These are phyloP conservation scores for Serendipita sp. DNA, from an alignment of 1,284 basidiomycete genomes.

Conservation along the genomic window DNA sequence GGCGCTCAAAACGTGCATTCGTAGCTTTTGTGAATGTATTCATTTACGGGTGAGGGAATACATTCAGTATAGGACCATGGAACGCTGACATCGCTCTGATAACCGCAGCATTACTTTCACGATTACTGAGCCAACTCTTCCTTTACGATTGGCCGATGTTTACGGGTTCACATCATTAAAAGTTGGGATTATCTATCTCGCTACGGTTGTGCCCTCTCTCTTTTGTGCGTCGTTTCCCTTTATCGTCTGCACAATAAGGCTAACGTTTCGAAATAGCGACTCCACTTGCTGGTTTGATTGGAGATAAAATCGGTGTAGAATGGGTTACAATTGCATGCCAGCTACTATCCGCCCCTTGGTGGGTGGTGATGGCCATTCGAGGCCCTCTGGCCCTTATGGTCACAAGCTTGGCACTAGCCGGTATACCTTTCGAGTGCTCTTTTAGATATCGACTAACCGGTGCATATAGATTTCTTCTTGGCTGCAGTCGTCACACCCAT, in stretches of 20 bases:
- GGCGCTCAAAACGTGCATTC: constrained; percentile 40
- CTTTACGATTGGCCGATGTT: constrained; percentile 44
- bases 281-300: constrained; percentile 43
- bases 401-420: constrained; percentile 38
- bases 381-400: constrained; percentile 46
- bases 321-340: constrained; percentile 39
- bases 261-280: constrained; percentile 30
- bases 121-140: constrained; percentile 48
- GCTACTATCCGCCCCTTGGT: constrained; percentile 50
- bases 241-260: not conserved
- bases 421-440: constrained; percentile 24
- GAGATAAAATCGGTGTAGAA: constrained; percentile 49
- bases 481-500: constrained; percentile 43
- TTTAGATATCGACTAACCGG: not conserved
- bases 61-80: not conserved
- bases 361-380: constrained; percentile 40
- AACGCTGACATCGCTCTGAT: not conserved
- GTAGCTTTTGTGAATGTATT: constrained; percentile 38
- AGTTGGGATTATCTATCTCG: constrained; percentile 60
- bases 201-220: constrained; percentile 51
- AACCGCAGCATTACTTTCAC: constrained; percentile 35
- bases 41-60: constrained; percentile 40
- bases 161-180: constrained; percentile 47
- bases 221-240: constrained; percentile 31
- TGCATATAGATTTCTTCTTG: constrained; percentile 38